Evolutionary conservation across 1,139 yeast genomes (phyloP).

Genomic region (Eremothecium coryli): DNA sequence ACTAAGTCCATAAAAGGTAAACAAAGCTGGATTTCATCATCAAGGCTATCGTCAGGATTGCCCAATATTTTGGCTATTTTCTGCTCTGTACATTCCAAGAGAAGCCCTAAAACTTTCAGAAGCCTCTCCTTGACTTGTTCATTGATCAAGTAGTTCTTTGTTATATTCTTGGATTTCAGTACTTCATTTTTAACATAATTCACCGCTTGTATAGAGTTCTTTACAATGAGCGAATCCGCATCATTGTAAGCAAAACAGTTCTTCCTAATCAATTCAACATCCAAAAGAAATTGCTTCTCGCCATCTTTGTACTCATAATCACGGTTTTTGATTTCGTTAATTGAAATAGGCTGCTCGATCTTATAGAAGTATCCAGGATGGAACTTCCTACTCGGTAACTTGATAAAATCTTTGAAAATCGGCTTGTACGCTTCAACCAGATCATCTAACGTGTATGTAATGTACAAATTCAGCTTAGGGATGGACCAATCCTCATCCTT

Average conservation of each 20-base stretch:
- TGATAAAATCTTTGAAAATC: constrained; percentile 48
- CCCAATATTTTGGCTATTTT: constrained; percentile 24
- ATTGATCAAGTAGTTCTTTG: constrained; percentile 25
- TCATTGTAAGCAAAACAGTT: constrained; percentile 60
- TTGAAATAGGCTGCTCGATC: constrained; percentile 55
- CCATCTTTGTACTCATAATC: constrained; percentile 35
- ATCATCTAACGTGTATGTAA: constrained; percentile 29
- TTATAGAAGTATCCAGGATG: constrained; percentile 78
- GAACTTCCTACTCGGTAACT: constrained; percentile 61
- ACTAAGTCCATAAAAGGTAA: constrained; percentile 52
- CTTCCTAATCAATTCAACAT: constrained; percentile 46
- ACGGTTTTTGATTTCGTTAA: constrained; percentile 49
- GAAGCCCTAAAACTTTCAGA: constrained; percentile 30
- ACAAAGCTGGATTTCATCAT: constrained; percentile 33
- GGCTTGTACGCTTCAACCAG: constrained; percentile 27
- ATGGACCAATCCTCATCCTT: constrained; percentile 26
- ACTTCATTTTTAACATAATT: constrained; percentile 28
- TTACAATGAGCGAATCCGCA: constrained; percentile 52
- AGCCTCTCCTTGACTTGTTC: constrained; percentile 24
- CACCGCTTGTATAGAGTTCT: constrained; percentile 38
- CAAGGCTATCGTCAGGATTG: constrained; percentile 16
- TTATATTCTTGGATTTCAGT: constrained; percentile 28
- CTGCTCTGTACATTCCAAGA: constrained; percentile 36
- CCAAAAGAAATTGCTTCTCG: constrained; percentile 36
- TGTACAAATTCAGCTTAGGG: constrained; percentile 27